Evolutionary conservation across 495 filamentous ascomycete species (phyloP), one percentile per base, ranked within the genome.

Genomic region (Astrocystis sublimbata): DNA sequence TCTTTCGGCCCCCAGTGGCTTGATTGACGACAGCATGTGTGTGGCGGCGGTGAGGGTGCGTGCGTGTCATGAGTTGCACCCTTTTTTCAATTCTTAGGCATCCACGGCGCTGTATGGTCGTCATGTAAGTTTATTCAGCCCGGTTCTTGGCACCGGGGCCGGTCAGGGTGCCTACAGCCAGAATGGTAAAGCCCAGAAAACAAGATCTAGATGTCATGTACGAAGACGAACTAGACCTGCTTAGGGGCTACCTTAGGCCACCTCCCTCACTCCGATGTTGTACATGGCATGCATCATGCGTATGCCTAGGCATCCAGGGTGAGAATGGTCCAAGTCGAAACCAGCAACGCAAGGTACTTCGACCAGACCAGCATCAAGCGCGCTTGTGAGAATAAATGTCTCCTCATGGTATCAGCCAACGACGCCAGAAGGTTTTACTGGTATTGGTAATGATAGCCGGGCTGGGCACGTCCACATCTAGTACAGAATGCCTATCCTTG

Each of bases 1-100:
- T 41, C 47, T 49, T 43, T n/a, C n/a, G n/a, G 49, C 35, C 28
- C 47, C 58, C 52, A 60, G 46, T 60, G 58, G 58, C 42, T 26
- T 43, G 6, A 24, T 2, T 26, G n/a, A n/a, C n/a, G n/a, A n/a
- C n/a, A n/a, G n/a, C n/a, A n/a, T n/a, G n/a, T 38, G 31, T 60
- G 58, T 60, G 58, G 52, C 46, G 58, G 58, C 38, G 45, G 47
- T 31, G 24, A 43, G 17, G 38, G 58, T 38, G 42, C 56, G 42
- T 47, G 56, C 42, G 58, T 46, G 58, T 38, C 6, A 7, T 47
- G 21, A 49, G 7, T n/a, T 33, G 19, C 58, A 43, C 58, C 47
- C 47, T 45, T 31, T 23, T 31, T 46, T 23, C 55, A 33, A 50
- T 26, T 43, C 28, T 36, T 61, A 8, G 6, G 12, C 43, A 45